phyloP scores from a whole-genome alignment of 129 eudicot species.

The Oenanthe sinensis region DNA sequence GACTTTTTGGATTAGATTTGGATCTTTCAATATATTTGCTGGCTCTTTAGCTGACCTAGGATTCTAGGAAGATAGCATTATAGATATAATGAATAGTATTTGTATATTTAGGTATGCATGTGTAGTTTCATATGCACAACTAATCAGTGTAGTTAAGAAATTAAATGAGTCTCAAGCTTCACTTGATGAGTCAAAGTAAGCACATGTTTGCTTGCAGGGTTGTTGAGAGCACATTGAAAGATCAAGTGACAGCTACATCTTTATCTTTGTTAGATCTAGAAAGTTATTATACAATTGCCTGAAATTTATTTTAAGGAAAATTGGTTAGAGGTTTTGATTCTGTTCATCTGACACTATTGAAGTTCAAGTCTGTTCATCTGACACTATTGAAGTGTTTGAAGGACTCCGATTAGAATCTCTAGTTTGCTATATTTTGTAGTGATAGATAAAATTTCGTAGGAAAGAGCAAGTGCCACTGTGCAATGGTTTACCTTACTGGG shows the following conservation, averaged over 20 bases:
- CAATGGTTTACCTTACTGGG: no score
- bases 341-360: background rate
- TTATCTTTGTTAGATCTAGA: background rate
- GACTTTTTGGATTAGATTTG: slow-evolving; percentile 9
- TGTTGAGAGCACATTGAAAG: slow-evolving; percentile 4
- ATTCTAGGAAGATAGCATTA: background rate
- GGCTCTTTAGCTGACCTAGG: slow-evolving; percentile 12
- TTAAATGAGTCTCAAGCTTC: background rate
- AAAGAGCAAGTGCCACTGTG: no score
- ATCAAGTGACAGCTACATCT: background rate
- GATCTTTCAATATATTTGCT: background rate
- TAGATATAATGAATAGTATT: background rate
- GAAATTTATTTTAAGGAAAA: background rate
- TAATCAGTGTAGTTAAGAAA: background rate
- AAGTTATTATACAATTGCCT: background rate
- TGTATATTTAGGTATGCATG: background rate
- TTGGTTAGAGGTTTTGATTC: no score
- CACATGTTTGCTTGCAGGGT: slow-evolving; percentile 10
- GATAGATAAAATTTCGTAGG: no score
- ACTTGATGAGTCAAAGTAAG: background rate
- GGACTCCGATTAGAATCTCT: no score
- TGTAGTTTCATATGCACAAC: background rate
- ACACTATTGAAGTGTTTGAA: no score
- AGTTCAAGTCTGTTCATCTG: no score
- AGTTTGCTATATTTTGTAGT: no score